phyloP scores from a whole-genome alignment of 2,329 filamentous ascomycete genomes.

The Apiospora malaysiana region DNA sequence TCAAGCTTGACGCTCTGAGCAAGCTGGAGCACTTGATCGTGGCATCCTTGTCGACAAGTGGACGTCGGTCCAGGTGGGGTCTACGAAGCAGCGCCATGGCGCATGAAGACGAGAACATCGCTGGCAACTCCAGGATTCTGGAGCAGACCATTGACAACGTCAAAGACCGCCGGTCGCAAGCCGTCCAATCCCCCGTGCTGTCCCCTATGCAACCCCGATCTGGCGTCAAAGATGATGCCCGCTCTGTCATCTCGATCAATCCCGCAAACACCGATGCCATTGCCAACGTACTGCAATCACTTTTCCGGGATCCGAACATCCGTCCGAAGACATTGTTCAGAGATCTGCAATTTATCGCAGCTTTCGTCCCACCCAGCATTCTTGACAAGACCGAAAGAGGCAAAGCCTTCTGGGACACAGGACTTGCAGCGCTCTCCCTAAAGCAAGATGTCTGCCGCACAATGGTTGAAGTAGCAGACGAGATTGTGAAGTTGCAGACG shows the following conservation, averaged over 20 bases:
- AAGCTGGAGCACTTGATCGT: constrained; percentile 84
- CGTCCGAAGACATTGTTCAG: constrained; percentile 83
- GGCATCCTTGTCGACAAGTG: constrained; percentile 70
- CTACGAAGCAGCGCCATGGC: constrained; percentile 45
- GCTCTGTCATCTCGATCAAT: constrained; percentile 55
- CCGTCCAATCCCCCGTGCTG: constrained; percentile 46
- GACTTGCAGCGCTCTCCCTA: constrained; percentile 83
- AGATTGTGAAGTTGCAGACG: constrained; percentile 65
- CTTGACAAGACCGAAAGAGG: constrained; percentile 67
- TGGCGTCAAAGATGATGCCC: constrained; percentile 53
- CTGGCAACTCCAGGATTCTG: constrained; percentile 52
- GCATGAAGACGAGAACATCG: constrained; percentile 40
- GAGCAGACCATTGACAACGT: constrained; percentile 74
- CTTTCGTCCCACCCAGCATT: constrained; percentile 65
- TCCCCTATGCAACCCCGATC: constrained; percentile 42
- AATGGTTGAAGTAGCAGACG: constrained; percentile 78
- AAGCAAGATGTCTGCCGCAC: constrained; percentile 88
- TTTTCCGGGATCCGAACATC: constrained; percentile 71
- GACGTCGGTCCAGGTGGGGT: constrained; percentile 43
- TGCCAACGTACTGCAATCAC: constrained; percentile 67
- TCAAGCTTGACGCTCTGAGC: constrained; percentile 82
- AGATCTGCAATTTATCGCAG: constrained; percentile 76
- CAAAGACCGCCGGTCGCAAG: constrained; percentile 70
- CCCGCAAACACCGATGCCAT: constrained; percentile 67
- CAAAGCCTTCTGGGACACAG: constrained; percentile 90